These are phyloP conservation scores for Andrographis paniculata DNA, from an alignment of 305 asterid genomes.

Conservation along the genomic window DNA sequence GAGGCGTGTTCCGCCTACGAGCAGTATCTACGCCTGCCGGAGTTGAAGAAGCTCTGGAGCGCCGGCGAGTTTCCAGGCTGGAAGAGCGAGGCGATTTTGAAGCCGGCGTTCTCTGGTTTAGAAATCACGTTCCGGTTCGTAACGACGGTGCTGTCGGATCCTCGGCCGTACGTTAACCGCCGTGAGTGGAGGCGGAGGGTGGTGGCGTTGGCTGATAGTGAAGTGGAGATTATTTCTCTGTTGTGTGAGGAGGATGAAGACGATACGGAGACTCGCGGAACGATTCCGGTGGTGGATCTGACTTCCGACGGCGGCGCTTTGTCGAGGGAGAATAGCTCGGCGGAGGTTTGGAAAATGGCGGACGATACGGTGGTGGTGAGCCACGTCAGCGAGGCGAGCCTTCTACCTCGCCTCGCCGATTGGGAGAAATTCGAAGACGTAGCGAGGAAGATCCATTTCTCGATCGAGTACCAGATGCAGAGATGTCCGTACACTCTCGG, in stretches of 20 bases:
- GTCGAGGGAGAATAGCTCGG: constrained; percentile 56
- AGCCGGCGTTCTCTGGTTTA: constrained; percentile 60
- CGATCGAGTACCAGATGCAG: constrained; percentile 74
- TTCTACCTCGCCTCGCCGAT: constrained; percentile 60
- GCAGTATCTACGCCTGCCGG: constrained; percentile 55
- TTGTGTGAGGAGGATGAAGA: constrained; percentile 65
- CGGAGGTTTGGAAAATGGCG: constrained; percentile 79
- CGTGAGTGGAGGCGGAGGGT: constrained; percentile 73
- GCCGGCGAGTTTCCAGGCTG: constrained; percentile 49
- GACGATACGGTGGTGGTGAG: constrained; percentile 60
- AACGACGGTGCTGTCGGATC: constrained; percentile 63
- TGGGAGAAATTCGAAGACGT: constrained; percentile 59
- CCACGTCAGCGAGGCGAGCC: constrained; percentile 60
- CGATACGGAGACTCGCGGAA: constrained; percentile 38
- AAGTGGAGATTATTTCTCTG: constrained; percentile 53
- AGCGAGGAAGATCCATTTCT: constrained; percentile 46
- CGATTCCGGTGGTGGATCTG: constrained; percentile 51
- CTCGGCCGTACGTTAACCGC: constrained; percentile 51
- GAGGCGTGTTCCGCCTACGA: constrained; percentile 69
- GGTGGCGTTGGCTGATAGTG: constrained; percentile 44
- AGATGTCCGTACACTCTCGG: constrained; percentile 65
- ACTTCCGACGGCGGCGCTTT: constrained; percentile 32
- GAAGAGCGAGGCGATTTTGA: constrained; percentile 50
- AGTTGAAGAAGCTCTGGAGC: constrained; percentile 53
- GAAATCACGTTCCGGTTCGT: constrained; percentile 77